Conservation (phyloP, 2,329 filamentous ascomycete species). For the Paracamarosporium sp. region DNA sequence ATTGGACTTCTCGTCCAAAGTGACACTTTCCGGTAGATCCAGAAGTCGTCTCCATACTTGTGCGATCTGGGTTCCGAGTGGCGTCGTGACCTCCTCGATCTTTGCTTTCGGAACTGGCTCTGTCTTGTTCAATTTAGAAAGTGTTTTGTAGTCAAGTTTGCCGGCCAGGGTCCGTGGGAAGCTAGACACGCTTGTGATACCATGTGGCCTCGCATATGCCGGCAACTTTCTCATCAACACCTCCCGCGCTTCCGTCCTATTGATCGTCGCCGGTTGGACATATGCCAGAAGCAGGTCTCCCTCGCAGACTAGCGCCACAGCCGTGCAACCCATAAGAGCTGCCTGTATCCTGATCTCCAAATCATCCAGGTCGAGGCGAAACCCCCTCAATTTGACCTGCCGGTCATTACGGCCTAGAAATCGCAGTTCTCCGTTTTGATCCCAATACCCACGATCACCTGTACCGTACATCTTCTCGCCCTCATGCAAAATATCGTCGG, state of each 20-base stretch:
- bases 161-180: conserved; percentile 40
- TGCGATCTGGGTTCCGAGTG: no score
- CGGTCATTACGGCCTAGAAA: conserved; percentile 52
- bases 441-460: conserved; percentile 51
- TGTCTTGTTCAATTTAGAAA: no score
- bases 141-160: conserved; percentile 42
- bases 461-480: conserved; percentile 49
- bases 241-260: no score
- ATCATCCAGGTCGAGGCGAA: conserved; percentile 51
- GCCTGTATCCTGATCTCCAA: conserved; percentile 36
- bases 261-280: no score
- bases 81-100: no score
- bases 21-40: neutral
- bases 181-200: no score
- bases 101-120: no score
- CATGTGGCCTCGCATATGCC: no score
- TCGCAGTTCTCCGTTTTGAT: conserved; percentile 41
- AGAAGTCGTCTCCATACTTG: neutral
- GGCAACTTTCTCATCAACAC: no score
- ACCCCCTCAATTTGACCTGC: conserved; percentile 48
- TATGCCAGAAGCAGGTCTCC: neutral
- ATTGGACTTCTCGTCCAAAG: neutral
- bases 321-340: neutral
- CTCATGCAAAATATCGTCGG: conserved; percentile 26
- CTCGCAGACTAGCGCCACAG: neutral